These are phyloP conservation scores for Phyllosticta citriasiana DNA, from an alignment of 2,329 filamentous ascomycete species.

Conservation along the genomic window DNA sequence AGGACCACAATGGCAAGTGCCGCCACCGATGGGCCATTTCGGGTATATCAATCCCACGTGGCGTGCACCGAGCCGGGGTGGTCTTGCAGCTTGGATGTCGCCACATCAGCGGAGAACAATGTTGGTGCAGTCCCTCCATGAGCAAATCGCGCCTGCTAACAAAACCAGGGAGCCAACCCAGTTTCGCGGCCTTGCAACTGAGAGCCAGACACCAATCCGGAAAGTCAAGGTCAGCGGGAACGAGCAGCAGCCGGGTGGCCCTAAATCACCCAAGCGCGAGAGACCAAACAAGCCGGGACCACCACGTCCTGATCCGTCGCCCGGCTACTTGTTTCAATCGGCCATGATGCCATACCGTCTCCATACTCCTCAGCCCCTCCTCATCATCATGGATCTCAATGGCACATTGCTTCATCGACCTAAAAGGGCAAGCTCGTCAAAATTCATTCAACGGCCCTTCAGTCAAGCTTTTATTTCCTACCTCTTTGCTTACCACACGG, in stretches of 20 bases:
- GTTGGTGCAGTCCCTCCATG: neutral
- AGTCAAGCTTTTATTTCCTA: conserved; percentile 61
- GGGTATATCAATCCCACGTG: neutral
- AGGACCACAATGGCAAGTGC: neutral
- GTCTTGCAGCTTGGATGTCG: neutral
- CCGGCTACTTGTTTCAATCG: conserved; percentile 51
- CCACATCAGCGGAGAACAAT: neutral
- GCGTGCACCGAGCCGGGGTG: neutral
- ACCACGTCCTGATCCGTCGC: conserved; percentile 49
- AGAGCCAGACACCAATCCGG: neutral
- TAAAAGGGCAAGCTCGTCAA: conserved; percentile 30
- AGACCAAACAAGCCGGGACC: conserved; percentile 13
- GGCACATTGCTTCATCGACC: conserved; percentile 76
- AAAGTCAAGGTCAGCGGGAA: neutral
- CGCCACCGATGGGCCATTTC: neutral
- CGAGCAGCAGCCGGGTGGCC: neutral
- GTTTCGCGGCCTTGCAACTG: neutral
- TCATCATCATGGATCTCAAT: conserved; percentile 87
- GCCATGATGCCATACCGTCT: conserved; percentile 24
- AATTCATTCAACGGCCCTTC: conserved; percentile 57
- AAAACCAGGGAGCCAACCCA: neutral
- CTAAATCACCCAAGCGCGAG: neutral
- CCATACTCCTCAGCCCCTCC: conserved; percentile 46
- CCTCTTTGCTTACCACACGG: conserved; percentile 61
- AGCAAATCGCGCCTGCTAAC: neutral